Conservation (phyloP, 352 stramenopile species). For the Pythium guiyangense region DNA sequence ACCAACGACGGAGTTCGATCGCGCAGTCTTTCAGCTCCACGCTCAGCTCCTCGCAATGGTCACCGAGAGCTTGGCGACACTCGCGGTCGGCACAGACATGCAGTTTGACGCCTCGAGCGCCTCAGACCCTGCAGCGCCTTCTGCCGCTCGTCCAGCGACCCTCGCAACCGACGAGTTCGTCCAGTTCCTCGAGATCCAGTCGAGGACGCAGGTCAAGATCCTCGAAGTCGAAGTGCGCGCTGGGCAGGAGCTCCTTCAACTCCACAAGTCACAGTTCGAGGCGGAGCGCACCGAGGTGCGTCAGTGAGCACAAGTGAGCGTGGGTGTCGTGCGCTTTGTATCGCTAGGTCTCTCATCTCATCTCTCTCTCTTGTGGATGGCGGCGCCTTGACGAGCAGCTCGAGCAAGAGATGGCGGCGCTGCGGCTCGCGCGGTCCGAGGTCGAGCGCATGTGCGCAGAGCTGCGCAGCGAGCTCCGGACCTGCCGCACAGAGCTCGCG, state of each 20-base stretch:
- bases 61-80: slow-evolving; percentile 9
- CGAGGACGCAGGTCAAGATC: slow-evolving; percentile 42
- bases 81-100: not conserved
- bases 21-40: slow-evolving; percentile 29
- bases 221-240: slow-evolving; percentile 57
- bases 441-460: slow-evolving; percentile 43
- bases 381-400: no score
- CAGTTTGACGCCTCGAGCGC: no score
- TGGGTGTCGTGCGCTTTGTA: no score
- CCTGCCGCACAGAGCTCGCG: slow-evolving; percentile 44
- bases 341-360: no score
- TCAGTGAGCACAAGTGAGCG: no score
- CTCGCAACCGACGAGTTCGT: slow-evolving; percentile 27
- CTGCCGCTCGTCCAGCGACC: no score
- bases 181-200: slow-evolving; percentile 36
- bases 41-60: slow-evolving; percentile 30
- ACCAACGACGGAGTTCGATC: slow-evolving; percentile 24
- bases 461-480: slow-evolving; percentile 35
- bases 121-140: no score
- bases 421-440: slow-evolving; percentile 34
- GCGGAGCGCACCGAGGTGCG: slow-evolving; percentile 39
- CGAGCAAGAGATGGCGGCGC: slow-evolving; percentile 38
- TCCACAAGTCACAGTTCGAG: slow-evolving; percentile 50
- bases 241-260: slow-evolving; percentile 48
- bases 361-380: no score